phyloP scores from a whole-genome alignment of 352 stramenopile genomes.

The Phytophthora megakarya region DNA sequence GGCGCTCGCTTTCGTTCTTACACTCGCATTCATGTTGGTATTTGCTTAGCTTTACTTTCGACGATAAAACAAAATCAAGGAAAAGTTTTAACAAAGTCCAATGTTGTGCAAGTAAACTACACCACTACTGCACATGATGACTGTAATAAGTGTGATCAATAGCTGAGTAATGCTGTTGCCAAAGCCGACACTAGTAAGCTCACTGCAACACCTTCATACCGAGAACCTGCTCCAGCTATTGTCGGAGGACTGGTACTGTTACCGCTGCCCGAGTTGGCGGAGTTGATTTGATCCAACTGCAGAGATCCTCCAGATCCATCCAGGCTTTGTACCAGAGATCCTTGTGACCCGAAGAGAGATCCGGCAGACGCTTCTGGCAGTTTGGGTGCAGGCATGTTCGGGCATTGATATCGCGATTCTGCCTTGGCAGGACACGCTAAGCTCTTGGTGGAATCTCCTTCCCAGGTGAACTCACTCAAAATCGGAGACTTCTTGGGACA shows the following conservation, averaged over 20 bases:
- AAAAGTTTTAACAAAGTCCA: too few species aligned
- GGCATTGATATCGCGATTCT: constrained; percentile 41
- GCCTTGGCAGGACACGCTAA: constrained; percentile 32
- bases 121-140: too few species aligned
- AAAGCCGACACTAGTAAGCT: constrained; percentile 7
- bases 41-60: too few species aligned
- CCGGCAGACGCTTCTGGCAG: too few species aligned
- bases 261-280: constrained; percentile 15
- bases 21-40: too few species aligned
- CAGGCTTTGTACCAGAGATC: too few species aligned
- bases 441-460: constrained; percentile 26
- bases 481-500: constrained; percentile 15
- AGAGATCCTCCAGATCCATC: constrained; percentile 13
- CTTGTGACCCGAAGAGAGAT: too few species aligned
- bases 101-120: too few species aligned
- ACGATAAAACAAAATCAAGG: too few species aligned
- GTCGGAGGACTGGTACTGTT: neutral
- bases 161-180: constrained; percentile 1
- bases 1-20: too few species aligned
- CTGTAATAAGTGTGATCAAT: neutral
- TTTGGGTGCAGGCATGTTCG: constrained; percentile 19
- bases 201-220: neutral
- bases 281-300: constrained; percentile 23
- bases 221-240: constrained; percentile 4
- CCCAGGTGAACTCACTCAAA: constrained; percentile 30